Percentiles rank a stretch among this genome's conserved stretches.
Evolutionary conservation across 371 early-diverging fungal genomes (phyloP).

Genomic region (Syncephalastrum monosporum): DNA sequence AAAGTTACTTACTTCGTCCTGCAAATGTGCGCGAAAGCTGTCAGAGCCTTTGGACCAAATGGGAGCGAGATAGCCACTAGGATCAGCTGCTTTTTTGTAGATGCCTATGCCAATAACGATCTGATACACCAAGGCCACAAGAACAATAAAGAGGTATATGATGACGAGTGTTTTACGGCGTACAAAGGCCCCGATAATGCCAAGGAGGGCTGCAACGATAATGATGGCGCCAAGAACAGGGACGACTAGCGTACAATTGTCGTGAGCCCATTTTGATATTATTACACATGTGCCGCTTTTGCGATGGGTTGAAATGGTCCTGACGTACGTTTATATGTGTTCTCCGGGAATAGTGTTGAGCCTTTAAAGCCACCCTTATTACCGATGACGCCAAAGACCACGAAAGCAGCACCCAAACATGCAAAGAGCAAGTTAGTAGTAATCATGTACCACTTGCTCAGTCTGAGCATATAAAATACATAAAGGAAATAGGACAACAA

Average conservation of each 20-base stretch:
- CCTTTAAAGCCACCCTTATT: slow-evolving; percentile 33
- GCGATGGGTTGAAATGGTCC: not conserved
- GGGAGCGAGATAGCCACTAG: slow-evolving; percentile 27
- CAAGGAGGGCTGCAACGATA: slow-evolving; percentile 37
- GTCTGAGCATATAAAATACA: slow-evolving; percentile 16
- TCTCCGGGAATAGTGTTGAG: slow-evolving; percentile 35
- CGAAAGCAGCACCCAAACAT: slow-evolving; percentile 42
- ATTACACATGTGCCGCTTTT: no score
- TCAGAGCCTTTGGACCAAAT: slow-evolving; percentile 29
- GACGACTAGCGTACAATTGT: slow-evolving; percentile 16
- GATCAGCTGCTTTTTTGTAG: slow-evolving; percentile 38
- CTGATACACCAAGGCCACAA: slow-evolving; percentile 39
- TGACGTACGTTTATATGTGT: slow-evolving; percentile 38
- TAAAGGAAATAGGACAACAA: no score
- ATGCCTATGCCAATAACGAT: slow-evolving; percentile 40
- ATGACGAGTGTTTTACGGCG: slow-evolving; percentile 26
- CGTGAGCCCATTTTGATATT: no score
- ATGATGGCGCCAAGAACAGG: slow-evolving; percentile 41
- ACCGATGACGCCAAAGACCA: slow-evolving; percentile 46
- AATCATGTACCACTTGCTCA: slow-evolving; percentile 47
- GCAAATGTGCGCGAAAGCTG: slow-evolving; percentile 23
- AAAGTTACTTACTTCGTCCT: slow-evolving; percentile 10
- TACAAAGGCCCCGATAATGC: slow-evolving; percentile 32
- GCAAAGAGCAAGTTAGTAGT: slow-evolving; percentile 43
- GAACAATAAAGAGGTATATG: slow-evolving; percentile 38